These are phyloP conservation scores for Naganishia sp. DNA, from an alignment of 1,284 basidiomycete genomes.

Conservation along the genomic window DNA sequence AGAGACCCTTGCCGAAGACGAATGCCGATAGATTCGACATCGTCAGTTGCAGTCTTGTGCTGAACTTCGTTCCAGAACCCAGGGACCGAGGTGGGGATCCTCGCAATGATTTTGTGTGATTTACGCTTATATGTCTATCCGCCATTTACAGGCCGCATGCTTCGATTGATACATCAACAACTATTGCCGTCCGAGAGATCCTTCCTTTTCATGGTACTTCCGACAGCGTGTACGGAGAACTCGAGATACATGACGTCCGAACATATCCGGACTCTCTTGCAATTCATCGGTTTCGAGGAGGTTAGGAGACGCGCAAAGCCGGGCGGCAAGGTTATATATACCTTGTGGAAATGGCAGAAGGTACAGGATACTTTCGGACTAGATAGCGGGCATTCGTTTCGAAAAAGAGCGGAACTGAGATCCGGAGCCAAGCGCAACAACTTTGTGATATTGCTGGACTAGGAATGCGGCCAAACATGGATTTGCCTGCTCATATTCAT, in stretches of 20 bases:
- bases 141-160: conserved; percentile 67
- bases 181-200: conserved; percentile 58
- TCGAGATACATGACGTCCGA: conserved; percentile 73
- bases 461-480: not conserved
- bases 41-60: conserved; percentile 77
- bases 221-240: conserved; percentile 75
- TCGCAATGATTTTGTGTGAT: no score
- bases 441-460: conserved; percentile 62
- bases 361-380: conserved; percentile 25
- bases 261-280: conserved; percentile 64
- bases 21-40: conserved; percentile 66
- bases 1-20: conserved; percentile 46
- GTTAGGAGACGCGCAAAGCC: conserved; percentile 63
- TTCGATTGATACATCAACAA: conserved; percentile 65
- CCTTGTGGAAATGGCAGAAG: conserved; percentile 45
- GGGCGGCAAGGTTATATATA: conserved; percentile 51
- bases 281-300: conserved; percentile 64
- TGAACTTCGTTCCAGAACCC: conserved; percentile 81
- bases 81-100: conserved; percentile 66
- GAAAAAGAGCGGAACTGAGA: conserved; percentile 62
- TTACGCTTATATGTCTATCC: not conserved
- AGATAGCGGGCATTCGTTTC: conserved; percentile 51
- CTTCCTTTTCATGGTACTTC: conserved; percentile 74
- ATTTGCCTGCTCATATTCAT: not conserved
- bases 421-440: conserved; percentile 72